Conservation (phyloP, 2,329 filamentous ascomycete genomes). For the Exutisphaerella laricina region DNA sequence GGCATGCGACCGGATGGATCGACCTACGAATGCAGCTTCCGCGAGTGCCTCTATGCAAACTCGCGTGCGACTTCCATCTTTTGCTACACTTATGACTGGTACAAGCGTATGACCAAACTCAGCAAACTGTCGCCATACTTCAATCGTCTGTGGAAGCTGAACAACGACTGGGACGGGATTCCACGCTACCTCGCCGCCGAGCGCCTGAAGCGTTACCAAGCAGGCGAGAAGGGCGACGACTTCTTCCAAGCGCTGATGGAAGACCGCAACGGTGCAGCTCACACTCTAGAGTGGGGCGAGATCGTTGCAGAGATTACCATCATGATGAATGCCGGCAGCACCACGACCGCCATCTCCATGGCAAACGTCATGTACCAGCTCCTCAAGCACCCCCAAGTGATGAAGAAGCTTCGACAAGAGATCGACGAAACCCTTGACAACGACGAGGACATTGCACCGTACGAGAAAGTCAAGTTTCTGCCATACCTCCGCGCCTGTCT, state of each 20-base stretch:
- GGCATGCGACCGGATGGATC: conserved; percentile 35
- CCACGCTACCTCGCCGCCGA: conserved; percentile 43
- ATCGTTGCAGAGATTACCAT: conserved; percentile 52
- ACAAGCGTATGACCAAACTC: conserved; percentile 43
- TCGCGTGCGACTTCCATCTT: conserved; percentile 48
- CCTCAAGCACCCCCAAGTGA: conserved; percentile 27
- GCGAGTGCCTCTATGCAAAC: conserved; percentile 49
- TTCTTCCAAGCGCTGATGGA: conserved; percentile 55
- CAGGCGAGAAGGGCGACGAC: conserved; percentile 53
- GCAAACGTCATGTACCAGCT: conserved; percentile 39
- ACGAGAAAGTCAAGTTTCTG: conserved; percentile 17
- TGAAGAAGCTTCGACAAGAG: conserved; percentile 30
- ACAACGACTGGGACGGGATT: conserved; percentile 43
- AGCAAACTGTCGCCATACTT: conserved; percentile 44
- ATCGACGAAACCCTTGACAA: conserved; percentile 36
- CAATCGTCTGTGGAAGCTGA: conserved; percentile 36
- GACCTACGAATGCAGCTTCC: conserved; percentile 43
- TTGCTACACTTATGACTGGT: conserved; percentile 50
- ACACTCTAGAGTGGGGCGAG: conserved; percentile 53
- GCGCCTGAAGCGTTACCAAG: conserved; percentile 43
- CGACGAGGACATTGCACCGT: conserved; percentile 41
- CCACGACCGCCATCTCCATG: conserved; percentile 40
- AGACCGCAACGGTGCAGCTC: conserved; percentile 41
- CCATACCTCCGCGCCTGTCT: conserved; percentile 22
- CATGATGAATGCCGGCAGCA: conserved; percentile 47